Percentiles rank a stretch among this genome's conserved stretches.
Conservation (phyloP, 2,329 filamentous ascomycete genomes). For the Hawksworthiomyces lignivorus region DNA sequence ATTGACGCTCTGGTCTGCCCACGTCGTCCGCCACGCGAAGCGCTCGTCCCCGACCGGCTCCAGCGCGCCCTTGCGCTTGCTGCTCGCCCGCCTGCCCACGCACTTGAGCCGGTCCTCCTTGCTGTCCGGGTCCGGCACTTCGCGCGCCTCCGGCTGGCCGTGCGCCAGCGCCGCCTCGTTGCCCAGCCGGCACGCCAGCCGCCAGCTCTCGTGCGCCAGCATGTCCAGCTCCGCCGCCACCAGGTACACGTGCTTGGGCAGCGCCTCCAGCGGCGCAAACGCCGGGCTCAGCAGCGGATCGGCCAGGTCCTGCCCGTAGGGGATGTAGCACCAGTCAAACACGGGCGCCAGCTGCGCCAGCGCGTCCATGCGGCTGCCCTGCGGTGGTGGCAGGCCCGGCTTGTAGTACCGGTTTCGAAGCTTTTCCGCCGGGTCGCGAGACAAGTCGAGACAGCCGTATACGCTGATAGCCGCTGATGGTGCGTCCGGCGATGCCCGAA, state of each 20-base stretch:
- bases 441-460: constrained; percentile 37
- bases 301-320: constrained; percentile 25
- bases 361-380: constrained; percentile 19
- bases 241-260: constrained; percentile 35
- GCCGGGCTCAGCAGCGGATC: constrained; percentile 35
- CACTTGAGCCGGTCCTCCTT: constrained; percentile 8
- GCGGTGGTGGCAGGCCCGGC: constrained; percentile 21
- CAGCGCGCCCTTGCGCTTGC: constrained; percentile 18
- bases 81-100: constrained; percentile 14
- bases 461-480: constrained; percentile 31
- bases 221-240: constrained; percentile 38
- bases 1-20: constrained; percentile 21
- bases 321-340: constrained; percentile 36
- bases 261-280: constrained; percentile 22
- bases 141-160: constrained; percentile 9
- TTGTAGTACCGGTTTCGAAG: constrained; percentile 28
- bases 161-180: constrained; percentile 18
- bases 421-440: constrained; percentile 22
- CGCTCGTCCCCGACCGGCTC: constrained; percentile 23
- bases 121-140: constrained; percentile 14
- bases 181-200: constrained; percentile 27
- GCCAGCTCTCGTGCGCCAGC: constrained; percentile 34
- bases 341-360: constrained; percentile 21
- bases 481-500: constrained; percentile 18
- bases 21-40: constrained; percentile 26